Conservation (phyloP, 306 rosid species). For the Vigna trinervia region DNA sequence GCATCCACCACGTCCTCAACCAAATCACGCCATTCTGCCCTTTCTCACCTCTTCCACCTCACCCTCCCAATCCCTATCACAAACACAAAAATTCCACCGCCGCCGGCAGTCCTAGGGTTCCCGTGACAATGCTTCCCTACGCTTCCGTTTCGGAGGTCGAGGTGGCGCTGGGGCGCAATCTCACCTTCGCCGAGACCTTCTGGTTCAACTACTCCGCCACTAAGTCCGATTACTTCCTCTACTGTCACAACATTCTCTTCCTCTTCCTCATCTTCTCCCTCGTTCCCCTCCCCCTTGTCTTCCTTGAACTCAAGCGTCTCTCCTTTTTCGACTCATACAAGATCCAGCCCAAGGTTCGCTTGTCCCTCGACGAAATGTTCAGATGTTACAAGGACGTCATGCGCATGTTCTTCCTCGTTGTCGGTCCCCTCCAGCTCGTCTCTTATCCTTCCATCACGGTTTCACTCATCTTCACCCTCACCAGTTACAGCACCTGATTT, state of each 20-base stretch:
- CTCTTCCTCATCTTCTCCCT: conserved; percentile 79
- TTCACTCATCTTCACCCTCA: not conserved
- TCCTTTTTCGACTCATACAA: conserved; percentile 60
- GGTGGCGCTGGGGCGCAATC: conserved; percentile 73
- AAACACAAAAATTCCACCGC: not conserved
- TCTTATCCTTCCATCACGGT: conserved; percentile 87
- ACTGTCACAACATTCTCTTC: conserved; percentile 80
- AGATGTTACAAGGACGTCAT: conserved; percentile 80
- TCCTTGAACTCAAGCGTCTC: conserved; percentile 61
- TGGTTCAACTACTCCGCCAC: conserved; percentile 87
- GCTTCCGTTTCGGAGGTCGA: conserved; percentile 59
- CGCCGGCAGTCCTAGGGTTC: conserved; percentile 40
- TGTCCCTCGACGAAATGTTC: conserved; percentile 60
- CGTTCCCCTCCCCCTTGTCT: conserved; percentile 69
- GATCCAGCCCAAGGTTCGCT: conserved; percentile 90
- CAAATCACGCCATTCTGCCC: not conserved
- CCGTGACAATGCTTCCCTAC: conserved; percentile 68
- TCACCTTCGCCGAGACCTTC: conserved; percentile 65
- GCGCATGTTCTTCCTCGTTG: conserved; percentile 75
- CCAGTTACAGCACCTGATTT: not conserved
- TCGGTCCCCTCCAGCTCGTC: conserved; percentile 90
- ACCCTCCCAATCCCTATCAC: not conserved
- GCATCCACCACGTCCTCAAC: not conserved
- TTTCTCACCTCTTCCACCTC: not conserved
- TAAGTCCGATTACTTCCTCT: conserved; percentile 83